These are phyloP conservation scores for Pseudogymnoascus sp. DNA, from an alignment of 2,329 filamentous ascomycete genomes.

Conservation along the genomic window DNA sequence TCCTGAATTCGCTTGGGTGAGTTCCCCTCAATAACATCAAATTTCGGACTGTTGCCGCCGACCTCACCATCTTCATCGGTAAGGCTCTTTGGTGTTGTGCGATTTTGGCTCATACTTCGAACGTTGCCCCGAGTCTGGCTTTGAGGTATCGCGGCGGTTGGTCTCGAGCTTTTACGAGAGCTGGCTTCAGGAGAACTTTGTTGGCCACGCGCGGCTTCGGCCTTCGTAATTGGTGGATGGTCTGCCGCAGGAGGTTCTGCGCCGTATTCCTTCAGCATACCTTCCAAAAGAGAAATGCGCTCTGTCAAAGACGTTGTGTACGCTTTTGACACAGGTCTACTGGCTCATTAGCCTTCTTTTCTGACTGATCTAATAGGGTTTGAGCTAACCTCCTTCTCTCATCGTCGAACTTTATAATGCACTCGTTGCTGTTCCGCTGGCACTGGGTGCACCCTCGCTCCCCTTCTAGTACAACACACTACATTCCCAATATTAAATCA, in stretches of 20 bases:
- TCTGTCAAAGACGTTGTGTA: conserved; percentile 53
- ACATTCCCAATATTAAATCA: conserved; percentile 24
- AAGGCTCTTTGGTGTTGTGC: conserved; percentile 19
- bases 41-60: conserved; percentile 2
- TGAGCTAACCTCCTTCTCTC: conserved; percentile 44
- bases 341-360: conserved; percentile 15
- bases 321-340: conserved; percentile 50
- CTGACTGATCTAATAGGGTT: neutral
- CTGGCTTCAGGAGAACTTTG: conserved; percentile 19
- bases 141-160: conserved; percentile 6
- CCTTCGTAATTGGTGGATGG: conserved; percentile 48
- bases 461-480: conserved; percentile 50
- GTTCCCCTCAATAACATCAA: conserved; percentile 13
- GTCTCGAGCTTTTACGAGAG: neutral
- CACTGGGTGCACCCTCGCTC: conserved; percentile 48
- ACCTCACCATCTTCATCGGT: conserved; percentile 20
- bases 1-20: conserved; percentile 30
- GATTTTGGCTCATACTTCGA: conserved; percentile 6
- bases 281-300: conserved; percentile 46
- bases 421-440: conserved; percentile 44
- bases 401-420: conserved; percentile 53
- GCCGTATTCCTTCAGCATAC: conserved; percentile 45
- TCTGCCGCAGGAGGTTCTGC: conserved; percentile 44
- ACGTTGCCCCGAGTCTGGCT: too few relatives aligned
- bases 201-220: conserved; percentile 31